Evolutionary conservation across 108 stramenopile species (phyloP), one percentile per base, ranked within the genome.

Genomic region (Skeletonema menzelii): DNA sequence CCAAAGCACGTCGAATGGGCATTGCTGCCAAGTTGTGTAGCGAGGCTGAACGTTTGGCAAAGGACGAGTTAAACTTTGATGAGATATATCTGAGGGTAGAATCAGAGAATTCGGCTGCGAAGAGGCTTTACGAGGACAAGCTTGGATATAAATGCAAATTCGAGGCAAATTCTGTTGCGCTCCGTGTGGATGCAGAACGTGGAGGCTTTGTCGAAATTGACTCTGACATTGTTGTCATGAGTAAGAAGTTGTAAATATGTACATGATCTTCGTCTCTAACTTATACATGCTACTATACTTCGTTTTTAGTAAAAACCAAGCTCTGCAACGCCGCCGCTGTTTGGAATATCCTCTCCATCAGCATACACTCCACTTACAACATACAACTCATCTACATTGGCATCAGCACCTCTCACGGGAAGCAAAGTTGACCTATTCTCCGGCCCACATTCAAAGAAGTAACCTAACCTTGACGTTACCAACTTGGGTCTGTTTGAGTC

Each of bases 381-480:
- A 66, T 88, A 83, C 57, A 91, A 64, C 37, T 86, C 80, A 26
- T 61, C 66, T 26, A 88, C 47, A 28, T 63, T 71, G 6, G 74
- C 67, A 34, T 65, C 72, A 10, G 72, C 60, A 19, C 69, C 75
- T n/a, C 15, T 67, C n/a, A 74, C 55, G 2, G 78, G 59, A 55
- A 91, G 84, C 15, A 91, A 28, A 0, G 76, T 84, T 12, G 47
- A 38, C 26, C 30, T 75, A 40, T 72, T 67, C 20, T 88, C 77
- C 1, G 87, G 87, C 7, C 90, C 82, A 26, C 70, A 59, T 63
- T 91, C 90, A 82, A 79, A 88, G 44, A 85, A 91, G 63, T 86
- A 82, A 19, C 90, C 90, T 55, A 91, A 67, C 38, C 80, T 79
- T 44, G 83, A 84, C 27, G 76, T 68, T 1, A 80, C 84, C 34